Conservation (phyloP, 495 filamentous ascomycete genomes). For the Polyplosphaeria fusca region DNA sequence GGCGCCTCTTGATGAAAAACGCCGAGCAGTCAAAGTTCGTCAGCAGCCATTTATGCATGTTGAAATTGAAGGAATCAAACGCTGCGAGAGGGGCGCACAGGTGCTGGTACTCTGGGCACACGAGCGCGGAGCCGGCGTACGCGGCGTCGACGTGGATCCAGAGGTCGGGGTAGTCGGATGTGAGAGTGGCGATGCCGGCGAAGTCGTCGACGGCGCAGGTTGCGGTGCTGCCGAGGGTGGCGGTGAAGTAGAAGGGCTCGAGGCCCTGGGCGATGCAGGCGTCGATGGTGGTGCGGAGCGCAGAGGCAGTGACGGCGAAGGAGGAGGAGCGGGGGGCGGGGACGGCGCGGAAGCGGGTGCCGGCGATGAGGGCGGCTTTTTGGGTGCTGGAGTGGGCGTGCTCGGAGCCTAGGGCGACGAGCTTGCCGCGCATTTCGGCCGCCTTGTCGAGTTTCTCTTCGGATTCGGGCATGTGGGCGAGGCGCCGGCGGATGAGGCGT, state of each 20-base stretch:
- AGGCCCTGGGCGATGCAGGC: conserved; percentile 62
- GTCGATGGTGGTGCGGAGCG: conserved; percentile 58
- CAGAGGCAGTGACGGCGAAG: conserved; percentile 67
- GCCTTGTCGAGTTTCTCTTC: conserved; percentile 62
- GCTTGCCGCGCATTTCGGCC: conserved; percentile 60
- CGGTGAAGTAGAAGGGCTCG: conserved; percentile 80
- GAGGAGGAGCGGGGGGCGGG: conserved; percentile 57
- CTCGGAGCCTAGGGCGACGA: conserved; percentile 80
- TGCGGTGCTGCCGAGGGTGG: conserved; percentile 83
- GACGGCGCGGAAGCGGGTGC: conserved; percentile 70
- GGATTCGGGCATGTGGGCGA: conserved; percentile 40
- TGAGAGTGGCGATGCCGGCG: conserved; percentile 61
- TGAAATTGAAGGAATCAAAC: conserved; percentile 89
- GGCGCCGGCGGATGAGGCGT: conserved; percentile 42
- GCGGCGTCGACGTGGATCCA: conserved; percentile 98
- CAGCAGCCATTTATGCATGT: conserved; percentile 98
- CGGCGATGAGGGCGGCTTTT: conserved; percentile 84
- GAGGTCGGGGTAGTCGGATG: conserved; percentile 61
- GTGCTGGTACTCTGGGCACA: conserved; percentile 76
- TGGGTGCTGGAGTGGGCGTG: conserved; percentile 78
- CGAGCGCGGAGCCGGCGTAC: conserved; percentile 81
- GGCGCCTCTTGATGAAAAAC: conserved; percentile 53
- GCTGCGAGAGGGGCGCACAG: conserved; percentile 58
- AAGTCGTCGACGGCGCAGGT: conserved; percentile 86
- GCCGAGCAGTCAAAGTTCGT: conserved; percentile 79